Base-by-base conservation (phyloP, 805 yeast genomes). In the Alloascoidea africana region DNA sequence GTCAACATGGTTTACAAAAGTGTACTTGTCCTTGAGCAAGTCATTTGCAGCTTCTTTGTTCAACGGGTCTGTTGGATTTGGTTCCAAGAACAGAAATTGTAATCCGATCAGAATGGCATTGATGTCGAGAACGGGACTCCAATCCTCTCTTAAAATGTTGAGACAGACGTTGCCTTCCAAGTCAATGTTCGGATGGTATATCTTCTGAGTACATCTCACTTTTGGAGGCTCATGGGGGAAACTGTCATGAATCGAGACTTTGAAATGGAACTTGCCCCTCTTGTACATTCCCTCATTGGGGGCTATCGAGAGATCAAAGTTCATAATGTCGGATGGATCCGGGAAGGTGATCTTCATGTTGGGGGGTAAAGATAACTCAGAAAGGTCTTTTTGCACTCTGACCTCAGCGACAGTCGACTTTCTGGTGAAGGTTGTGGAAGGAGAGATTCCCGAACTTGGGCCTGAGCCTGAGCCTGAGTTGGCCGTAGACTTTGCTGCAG, bases 171-270 rank as follows among this genome's bases (percentile, higher is more conserved):
- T 89, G 0, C 97, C 97, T 34, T 82, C 79, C 15, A 73, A 53
- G 53, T 89, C 96, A 45, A 89, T 89, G 51, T 89, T 89, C 8
- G 98, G 98, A 53, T 89, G 98, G 58, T 81, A 89, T 3, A 89
- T 82, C 50, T 67, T 75, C 38, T 75, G 69, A 18, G 63, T 38
- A 48, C 93, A 80, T 14, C 45, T 67, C 39, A 86, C 85, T 51
- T 76, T 81, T 5, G 98, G 98, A 5, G 96, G 86, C 37, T 82
- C 91, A 40, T 87, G 91, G 2, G 98, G 98, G 56, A 76, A 89
- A 46, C 74, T 76, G 32, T 73, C 74, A 36, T 73, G 70, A 32
- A 87, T 65, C 19, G 60, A 62, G 35, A 87, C 71, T n/a, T 63
- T 60, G 54, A 89, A 89, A 15, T 53, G 53, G 58, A 89, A 83